Conservation (phyloP, 169 alveolate species). For the Plasmodium ovale region DNA sequence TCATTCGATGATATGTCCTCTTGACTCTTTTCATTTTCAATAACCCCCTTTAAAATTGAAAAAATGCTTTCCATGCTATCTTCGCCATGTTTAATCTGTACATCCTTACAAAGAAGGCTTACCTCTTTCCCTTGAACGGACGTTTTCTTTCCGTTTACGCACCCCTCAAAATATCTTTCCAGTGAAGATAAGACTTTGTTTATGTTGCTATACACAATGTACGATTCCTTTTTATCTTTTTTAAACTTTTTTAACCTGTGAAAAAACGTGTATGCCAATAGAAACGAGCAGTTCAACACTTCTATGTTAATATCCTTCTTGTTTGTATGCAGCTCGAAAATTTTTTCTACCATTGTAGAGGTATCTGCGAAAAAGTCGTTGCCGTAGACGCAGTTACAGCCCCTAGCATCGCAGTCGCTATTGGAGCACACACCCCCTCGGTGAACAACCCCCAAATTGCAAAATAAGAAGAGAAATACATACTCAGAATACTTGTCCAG, state of each 20-base stretch:
- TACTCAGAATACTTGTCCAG: conserved; percentile 34
- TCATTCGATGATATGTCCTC: background rate
- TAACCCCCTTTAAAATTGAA: background rate
- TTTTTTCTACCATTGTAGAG: conserved; percentile 47
- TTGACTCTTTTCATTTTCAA: background rate
- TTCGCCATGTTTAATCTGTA: too few species aligned
- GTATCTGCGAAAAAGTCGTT: background rate
- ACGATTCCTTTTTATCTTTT: conserved; percentile 28
- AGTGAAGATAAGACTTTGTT: conserved; percentile 23
- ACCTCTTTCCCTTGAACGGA: background rate
- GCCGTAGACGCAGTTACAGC: background rate
- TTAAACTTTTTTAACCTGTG: conserved; percentile 35
- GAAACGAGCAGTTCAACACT: conserved; percentile 27
- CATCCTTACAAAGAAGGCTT: background rate
- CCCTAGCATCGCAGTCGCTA: background rate
- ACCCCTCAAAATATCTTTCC: conserved; percentile 26
- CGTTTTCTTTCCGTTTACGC: background rate
- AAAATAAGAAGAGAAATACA: conserved; percentile 33
- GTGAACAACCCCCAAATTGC: conserved; percentile 6
- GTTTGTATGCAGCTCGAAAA: conserved; percentile 4
- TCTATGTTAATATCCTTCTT: conserved; percentile 8
- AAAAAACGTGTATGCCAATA: conserved; percentile 40
- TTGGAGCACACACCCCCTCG: background rate
- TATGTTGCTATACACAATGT: conserved; percentile 31
- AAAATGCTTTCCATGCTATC: background rate